Evolutionary conservation across 1,139 yeast species (phyloP), one percentile per base, ranked within the genome.

Genomic region (Meyerozyma smithsonii): DNA sequence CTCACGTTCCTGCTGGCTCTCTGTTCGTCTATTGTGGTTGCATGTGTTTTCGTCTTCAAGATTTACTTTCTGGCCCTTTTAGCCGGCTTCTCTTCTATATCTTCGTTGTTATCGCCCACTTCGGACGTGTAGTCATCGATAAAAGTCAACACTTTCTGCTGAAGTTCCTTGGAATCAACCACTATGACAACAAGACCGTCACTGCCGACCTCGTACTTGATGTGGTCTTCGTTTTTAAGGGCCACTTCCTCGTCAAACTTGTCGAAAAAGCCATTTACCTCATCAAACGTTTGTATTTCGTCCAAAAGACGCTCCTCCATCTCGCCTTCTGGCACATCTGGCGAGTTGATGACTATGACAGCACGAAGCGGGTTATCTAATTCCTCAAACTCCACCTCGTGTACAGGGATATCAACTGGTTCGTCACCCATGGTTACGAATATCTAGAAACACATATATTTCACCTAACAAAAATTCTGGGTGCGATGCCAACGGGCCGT

Each of bases 181-280:
- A 81, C 69, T 32, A 81, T 69, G 32, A 81, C 81, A 42, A 81
- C 82, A 43, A 81, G 59, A 4, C 88, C 88, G 53, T 81, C 88
- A 44, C 84, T 78, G 4, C 85, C 85, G 6, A 81, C 84, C 50
- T 81, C 87, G 51, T 81, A 81, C 53, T 81, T 81, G 46, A 81
- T 75, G 50, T 76, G 76, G 5, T 79, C 81, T 46, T 81, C 84
- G 50, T 81, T 81, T 21, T 86, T 87, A 45, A 76, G 68, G 24
- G 86, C 84, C 18, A 81, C 69, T 24, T 61, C 61, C 35, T 69
- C 78, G 53, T 81, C 88, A 51, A 81, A 81, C 38, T 60, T 61
- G 52, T 81, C 85, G 52, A 81, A 81, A 61, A 82, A 81, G 24
- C 55, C 59, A 51, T 81, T 81, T 54, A 81, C 70, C 37, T 67